Conservation (phyloP, 495 filamentous ascomycete species). For the Xylaria bambusicola region DNA sequence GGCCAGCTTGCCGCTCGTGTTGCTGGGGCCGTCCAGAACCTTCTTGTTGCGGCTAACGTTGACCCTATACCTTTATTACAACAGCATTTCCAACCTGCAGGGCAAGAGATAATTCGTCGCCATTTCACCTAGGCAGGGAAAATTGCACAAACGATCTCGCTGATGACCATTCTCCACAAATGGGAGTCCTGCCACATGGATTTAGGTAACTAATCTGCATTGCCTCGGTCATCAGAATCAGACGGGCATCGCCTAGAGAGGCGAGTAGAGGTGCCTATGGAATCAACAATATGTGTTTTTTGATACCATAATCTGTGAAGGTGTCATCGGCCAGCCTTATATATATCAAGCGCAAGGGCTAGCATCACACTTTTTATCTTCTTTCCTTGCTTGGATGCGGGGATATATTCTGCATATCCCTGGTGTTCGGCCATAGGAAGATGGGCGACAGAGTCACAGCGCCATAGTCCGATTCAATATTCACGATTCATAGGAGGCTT, state of each 20-base stretch:
- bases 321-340: not conserved
- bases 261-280: not conserved
- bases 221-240: not conserved
- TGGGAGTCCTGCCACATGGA: not conserved
- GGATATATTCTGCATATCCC: not conserved
- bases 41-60: slow-evolving; percentile 68
- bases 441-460: not conserved
- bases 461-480: not conserved
- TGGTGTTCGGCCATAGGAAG: not conserved
- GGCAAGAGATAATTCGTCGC: slow-evolving; percentile 71
- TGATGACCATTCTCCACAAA: not conserved
- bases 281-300: slow-evolving; percentile 12
- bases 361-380: not conserved
- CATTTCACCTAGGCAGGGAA: slow-evolving; percentile 59
- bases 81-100: slow-evolving; percentile 67
- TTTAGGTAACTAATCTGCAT: not conserved
- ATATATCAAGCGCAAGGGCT: not conserved
- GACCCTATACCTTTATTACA: slow-evolving; percentile 71
- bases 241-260: not conserved
- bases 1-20: slow-evolving; percentile 75
- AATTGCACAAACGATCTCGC: slow-evolving; percentile 2
- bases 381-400: not conserved
- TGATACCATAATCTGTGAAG: slow-evolving; percentile 16
- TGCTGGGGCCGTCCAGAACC: slow-evolving; percentile 68
- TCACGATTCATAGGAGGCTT: not conserved